Percentiles rank a stretch among this genome's conserved stretches.
Conservation (phyloP, 306 rosid species). For the Vigna reflexopilosa region DNA sequence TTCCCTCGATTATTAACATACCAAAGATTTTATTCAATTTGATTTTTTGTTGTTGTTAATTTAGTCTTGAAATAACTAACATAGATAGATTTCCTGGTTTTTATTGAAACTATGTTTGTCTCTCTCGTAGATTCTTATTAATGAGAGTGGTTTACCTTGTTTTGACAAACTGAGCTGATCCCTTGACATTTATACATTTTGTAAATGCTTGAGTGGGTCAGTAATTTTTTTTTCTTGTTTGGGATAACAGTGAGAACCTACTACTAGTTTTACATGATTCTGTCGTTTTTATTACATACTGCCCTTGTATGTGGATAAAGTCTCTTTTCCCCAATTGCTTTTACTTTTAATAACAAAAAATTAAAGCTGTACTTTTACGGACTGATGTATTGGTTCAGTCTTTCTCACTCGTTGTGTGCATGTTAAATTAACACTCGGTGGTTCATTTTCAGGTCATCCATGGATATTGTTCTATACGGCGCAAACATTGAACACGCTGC, state of each 20-base stretch:
- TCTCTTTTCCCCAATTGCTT: not conserved
- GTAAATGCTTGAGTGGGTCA: not conserved
- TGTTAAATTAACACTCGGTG: slow-evolving; percentile 1
- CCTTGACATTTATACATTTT: not conserved
- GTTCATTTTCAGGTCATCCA: slow-evolving; percentile 69
- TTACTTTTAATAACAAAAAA: not conserved
- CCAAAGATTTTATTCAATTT: not conserved
- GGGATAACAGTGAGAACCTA: not conserved
- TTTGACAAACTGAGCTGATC: not conserved
- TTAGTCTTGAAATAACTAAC: not conserved
- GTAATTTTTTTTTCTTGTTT: not conserved
- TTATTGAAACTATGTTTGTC: not conserved
- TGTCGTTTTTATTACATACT: not conserved
- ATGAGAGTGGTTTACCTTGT: not conserved
- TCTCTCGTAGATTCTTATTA: not conserved
- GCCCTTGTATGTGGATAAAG: not conserved
- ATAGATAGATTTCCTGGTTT: not conserved
- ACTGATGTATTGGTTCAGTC: not conserved
- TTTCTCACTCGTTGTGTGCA: not conserved
- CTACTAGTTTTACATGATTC: not conserved
- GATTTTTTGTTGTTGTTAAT: not conserved
- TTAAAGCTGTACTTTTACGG: not conserved
- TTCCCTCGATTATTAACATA: not conserved
- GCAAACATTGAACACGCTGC: slow-evolving; percentile 57
- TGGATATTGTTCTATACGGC: slow-evolving; percentile 77